Percentiles rank a stretch among this genome's conserved stretches.
Conservation (phyloP, 2,329 filamentous ascomycete species). For the Diaporthe citrichinensis region DNA sequence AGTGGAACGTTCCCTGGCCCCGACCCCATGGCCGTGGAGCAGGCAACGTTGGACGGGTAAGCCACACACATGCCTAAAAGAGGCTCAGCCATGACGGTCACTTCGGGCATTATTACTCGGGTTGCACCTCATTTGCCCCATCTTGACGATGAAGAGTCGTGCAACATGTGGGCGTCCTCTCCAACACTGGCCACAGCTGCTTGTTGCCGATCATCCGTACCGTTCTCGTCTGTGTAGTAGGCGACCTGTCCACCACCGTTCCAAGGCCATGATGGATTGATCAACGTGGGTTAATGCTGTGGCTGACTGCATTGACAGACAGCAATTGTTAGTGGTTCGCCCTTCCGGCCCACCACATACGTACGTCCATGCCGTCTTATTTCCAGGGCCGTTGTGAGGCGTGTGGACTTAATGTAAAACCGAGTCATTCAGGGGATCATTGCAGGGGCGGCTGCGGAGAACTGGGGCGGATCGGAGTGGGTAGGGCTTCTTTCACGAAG, state of each 20-base stretch:
- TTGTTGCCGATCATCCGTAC: background rate
- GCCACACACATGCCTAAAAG: background rate
- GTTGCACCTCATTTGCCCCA: background rate
- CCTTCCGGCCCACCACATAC: background rate
- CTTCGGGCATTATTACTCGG: background rate
- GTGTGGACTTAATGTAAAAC: constrained; percentile 22
- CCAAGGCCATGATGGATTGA: too few species aligned
- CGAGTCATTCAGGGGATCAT: constrained; percentile 33
- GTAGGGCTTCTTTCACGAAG: constrained; percentile 14
- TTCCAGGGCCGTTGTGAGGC: background rate
- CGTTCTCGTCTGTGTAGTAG: background rate
- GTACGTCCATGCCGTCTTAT: background rate
- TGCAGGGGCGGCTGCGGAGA: constrained; percentile 14
- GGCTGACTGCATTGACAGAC: background rate
- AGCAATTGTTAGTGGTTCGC: background rate
- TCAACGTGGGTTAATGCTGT: background rate
- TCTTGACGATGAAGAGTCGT: constrained; percentile 5
- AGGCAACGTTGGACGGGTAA: background rate
- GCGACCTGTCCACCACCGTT: background rate
- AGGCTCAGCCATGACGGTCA: background rate
- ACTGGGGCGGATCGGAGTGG: background rate
- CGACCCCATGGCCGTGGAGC: background rate
- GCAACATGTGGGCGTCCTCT: background rate
- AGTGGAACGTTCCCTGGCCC: background rate
- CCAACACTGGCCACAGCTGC: background rate